Evolutionary conservation across 2,329 filamentous ascomycete genomes (phyloP).

Genomic region (Penicillium sp.): DNA sequence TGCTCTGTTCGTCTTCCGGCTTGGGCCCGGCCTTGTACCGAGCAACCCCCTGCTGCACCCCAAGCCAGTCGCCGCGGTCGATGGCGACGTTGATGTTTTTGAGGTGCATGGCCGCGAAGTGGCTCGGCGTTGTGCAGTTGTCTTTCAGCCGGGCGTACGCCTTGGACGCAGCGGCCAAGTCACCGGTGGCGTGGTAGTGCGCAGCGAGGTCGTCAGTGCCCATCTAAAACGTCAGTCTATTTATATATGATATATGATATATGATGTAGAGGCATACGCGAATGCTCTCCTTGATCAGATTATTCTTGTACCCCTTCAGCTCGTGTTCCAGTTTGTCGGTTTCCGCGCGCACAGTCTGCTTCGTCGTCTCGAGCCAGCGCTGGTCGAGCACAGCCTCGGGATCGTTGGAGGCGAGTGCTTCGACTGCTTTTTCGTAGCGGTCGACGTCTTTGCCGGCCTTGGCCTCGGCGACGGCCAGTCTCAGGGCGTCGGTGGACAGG

Average conservation of each 20-base stretch:
- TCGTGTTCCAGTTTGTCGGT: slow-evolving; percentile 75
- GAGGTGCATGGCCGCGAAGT: slow-evolving; percentile 77
- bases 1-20: slow-evolving; percentile 56
- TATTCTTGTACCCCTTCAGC: slow-evolving; percentile 91
- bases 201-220: slow-evolving; percentile 87
- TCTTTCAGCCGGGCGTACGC: slow-evolving; percentile 84
- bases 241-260: neutral
- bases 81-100: slow-evolving; percentile 73
- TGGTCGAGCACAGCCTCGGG: slow-evolving; percentile 64
- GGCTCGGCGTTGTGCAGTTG: slow-evolving; percentile 76
- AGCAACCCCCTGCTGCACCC: slow-evolving; percentile 59
- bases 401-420: slow-evolving; percentile 65
- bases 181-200: slow-evolving; percentile 75
- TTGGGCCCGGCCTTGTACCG: slow-evolving; percentile 51
- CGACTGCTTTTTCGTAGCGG: slow-evolving; percentile 66
- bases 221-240: slow-evolving; percentile 57
- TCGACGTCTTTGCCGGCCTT: slow-evolving; percentile 70
- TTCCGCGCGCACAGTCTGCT: slow-evolving; percentile 64
- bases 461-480: slow-evolving; percentile 69
- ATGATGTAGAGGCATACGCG: slow-evolving; percentile 53
- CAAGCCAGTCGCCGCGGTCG: slow-evolving; percentile 72
- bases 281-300: slow-evolving; percentile 95
- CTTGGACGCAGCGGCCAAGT: slow-evolving; percentile 68
- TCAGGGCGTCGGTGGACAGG: slow-evolving; percentile 75
- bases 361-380: slow-evolving; percentile 69